Evolutionary conservation across 768 basidiomycete species (phyloP).

Genomic region (Aureoboletus auriporus): DNA sequence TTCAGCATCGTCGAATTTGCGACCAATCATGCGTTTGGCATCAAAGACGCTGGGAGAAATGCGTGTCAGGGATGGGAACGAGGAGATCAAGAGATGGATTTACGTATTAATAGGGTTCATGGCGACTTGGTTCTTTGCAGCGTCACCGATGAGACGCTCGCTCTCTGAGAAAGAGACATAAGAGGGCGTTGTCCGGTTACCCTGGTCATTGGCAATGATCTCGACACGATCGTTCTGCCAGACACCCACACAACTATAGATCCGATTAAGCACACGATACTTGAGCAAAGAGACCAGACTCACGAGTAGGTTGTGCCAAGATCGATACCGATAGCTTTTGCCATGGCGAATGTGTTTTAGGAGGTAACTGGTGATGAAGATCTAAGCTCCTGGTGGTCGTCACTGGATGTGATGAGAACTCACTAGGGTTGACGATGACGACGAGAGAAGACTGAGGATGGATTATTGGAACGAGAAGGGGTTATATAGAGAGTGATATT

Average conservation of each 20-base stretch:
- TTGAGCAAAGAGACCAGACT: slow-evolving; percentile 25
- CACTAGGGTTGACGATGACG: slow-evolving; percentile 13
- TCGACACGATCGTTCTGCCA: slow-evolving; percentile 99
- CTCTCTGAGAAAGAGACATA: slow-evolving; percentile 93
- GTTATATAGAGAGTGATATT: slow-evolving; percentile 30
- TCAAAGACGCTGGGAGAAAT: slow-evolving; percentile 75
- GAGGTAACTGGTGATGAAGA: slow-evolving; percentile 7
- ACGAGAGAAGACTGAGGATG: slow-evolving; percentile 11
- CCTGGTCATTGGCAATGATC: slow-evolving; percentile 95
- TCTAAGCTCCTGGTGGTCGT: slow-evolving; percentile 3
- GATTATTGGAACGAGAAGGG: background rate
- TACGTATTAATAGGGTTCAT: slow-evolving; percentile 96
- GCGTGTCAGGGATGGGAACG: slow-evolving; percentile 2
- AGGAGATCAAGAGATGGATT: slow-evolving; percentile 5
- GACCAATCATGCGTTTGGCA: slow-evolving; percentile 96
- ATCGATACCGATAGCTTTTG: slow-evolving; percentile 89
- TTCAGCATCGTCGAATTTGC: slow-evolving; percentile 82
- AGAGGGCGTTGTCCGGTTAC: slow-evolving; percentile 93
- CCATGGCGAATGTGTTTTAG: slow-evolving; percentile 34
- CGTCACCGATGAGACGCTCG: slow-evolving; percentile 98
- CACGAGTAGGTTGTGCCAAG: slow-evolving; percentile 92
- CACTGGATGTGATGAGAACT: slow-evolving; percentile 8
- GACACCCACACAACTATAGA: slow-evolving; percentile 88
- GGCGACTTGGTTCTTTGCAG: slow-evolving; percentile 97
- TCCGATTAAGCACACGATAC: slow-evolving; percentile 4